phyloP scores from a whole-genome alignment of 164 flowering plant species.

The Saururus chinensis region DNA sequence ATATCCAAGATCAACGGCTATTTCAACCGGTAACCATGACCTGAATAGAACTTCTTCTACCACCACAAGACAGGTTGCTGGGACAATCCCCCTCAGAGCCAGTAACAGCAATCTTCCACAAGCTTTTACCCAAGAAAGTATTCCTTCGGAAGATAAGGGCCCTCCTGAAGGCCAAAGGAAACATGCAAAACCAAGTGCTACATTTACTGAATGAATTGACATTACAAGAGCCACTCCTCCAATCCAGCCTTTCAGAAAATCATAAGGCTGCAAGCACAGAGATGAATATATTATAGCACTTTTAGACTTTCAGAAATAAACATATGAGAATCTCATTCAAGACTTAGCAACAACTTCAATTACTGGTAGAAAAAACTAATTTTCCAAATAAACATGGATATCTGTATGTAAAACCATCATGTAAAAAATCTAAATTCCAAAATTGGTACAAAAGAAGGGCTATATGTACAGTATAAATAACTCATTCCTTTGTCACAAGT shows the following conservation, averaged over 20 bases:
- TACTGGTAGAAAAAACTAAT: too few species aligned
- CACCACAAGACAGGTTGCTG: conserved; percentile 45
- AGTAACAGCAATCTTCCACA: conserved; percentile 33
- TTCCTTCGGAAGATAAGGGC: conserved; percentile 24
- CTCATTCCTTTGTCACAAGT: too few species aligned
- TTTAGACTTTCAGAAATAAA: too few species aligned
- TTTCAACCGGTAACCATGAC: conserved; percentile 89
- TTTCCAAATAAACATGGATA: too few species aligned
- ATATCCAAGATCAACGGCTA: conserved; percentile 70
- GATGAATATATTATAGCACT: neutral
- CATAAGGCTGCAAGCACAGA: conserved; percentile 38
- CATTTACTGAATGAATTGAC: conserved; percentile 45
- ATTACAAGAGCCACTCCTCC: conserved; percentile 60
- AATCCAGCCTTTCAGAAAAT: conserved; percentile 44
- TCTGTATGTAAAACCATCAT: too few species aligned
- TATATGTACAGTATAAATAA: too few species aligned
- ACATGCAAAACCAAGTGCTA: conserved; percentile 49
- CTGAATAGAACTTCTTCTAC: conserved; percentile 90
- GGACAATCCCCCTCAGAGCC: conserved; percentile 41
- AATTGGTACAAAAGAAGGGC: too few species aligned
- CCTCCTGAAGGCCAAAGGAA: conserved; percentile 37
- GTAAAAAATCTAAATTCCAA: too few species aligned
- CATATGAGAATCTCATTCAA: too few species aligned
- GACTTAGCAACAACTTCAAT: too few species aligned
- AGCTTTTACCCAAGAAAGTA: conserved; percentile 30